Evolutionary conservation across 2,329 filamentous ascomycete genomes (phyloP).

Genomic region (Rutstroemia sp.): DNA sequence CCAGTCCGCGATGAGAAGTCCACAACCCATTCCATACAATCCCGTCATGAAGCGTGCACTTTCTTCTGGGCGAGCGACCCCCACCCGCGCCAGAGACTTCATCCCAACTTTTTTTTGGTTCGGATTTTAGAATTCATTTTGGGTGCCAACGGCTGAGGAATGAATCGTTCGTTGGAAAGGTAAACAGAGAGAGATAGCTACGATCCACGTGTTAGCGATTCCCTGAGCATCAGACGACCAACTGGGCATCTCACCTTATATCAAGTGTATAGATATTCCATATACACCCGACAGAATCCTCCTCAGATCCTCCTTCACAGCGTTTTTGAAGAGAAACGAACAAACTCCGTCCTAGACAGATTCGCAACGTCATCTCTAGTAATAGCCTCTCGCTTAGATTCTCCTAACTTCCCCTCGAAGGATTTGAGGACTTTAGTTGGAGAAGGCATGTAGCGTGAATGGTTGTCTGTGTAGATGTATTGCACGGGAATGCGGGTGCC

Average conservation of each 20-base stretch:
- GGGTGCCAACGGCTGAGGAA: too few relatives aligned
- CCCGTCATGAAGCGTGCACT: too few relatives aligned
- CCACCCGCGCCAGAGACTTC: too few relatives aligned
- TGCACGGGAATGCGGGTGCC: neutral
- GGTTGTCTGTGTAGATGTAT: neutral
- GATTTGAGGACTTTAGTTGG: neutral
- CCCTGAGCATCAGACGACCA: too few relatives aligned
- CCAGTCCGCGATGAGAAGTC: too few relatives aligned
- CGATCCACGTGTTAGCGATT: too few relatives aligned
- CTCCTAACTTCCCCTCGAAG: neutral
- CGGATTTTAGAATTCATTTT: too few relatives aligned
- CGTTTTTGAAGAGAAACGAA: neutral
- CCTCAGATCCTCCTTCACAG: neutral
- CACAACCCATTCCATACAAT: too few relatives aligned
- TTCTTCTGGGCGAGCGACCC: too few relatives aligned
- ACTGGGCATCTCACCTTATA: neutral
- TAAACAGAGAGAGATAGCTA: too few relatives aligned
- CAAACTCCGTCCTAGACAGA: neutral
- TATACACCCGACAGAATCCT: neutral
- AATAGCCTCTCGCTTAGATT: neutral
- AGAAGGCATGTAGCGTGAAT: neutral
- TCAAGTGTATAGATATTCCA: neutral
- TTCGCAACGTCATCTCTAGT: neutral
- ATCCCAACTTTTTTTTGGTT: too few relatives aligned
- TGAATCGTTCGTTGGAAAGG: too few relatives aligned